phyloP scores from a whole-genome alignment of 139 green algal genomes.

The Coelastrella sp. region DNA sequence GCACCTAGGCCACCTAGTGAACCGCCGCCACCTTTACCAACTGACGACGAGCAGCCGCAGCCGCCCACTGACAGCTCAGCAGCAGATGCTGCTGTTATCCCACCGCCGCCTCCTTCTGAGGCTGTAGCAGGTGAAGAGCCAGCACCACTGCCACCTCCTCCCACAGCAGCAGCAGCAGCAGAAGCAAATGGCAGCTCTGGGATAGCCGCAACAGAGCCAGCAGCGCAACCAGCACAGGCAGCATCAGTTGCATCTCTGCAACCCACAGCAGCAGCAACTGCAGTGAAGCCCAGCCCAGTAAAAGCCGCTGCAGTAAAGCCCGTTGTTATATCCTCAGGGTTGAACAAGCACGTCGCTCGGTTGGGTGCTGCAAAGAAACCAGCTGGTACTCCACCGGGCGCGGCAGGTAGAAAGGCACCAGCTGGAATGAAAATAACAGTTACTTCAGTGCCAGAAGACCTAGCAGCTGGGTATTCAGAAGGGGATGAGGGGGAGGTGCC shows the following conservation, averaged over 20 bases:
- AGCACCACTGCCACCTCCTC: not conserved
- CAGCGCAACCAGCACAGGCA: not conserved
- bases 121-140: constrained; percentile 1
- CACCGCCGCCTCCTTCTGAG: not conserved
- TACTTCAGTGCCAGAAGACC: not conserved
- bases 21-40: not conserved
- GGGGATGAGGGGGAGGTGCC: not conserved
- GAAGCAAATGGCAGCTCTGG: not conserved
- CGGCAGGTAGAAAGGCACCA: not conserved
- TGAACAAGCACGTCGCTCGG: not conserved
- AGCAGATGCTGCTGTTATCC: not conserved
- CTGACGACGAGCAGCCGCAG: not conserved
- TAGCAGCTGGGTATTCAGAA: not conserved
- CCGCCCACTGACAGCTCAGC: not conserved
- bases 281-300: not conserved
- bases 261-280: not conserved
- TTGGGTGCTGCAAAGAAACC: not conserved
- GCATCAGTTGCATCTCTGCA: too few relatives aligned
- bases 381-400: not conserved
- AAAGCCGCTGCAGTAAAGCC: constrained; percentile 1
- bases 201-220: too few relatives aligned
- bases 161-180: constrained; percentile 12
- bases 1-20: not conserved
- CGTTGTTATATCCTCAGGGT: not conserved
- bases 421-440: not conserved